Evolutionary conservation across 768 basidiomycete species (phyloP).

Genomic region (Boletus sensibilis): DNA sequence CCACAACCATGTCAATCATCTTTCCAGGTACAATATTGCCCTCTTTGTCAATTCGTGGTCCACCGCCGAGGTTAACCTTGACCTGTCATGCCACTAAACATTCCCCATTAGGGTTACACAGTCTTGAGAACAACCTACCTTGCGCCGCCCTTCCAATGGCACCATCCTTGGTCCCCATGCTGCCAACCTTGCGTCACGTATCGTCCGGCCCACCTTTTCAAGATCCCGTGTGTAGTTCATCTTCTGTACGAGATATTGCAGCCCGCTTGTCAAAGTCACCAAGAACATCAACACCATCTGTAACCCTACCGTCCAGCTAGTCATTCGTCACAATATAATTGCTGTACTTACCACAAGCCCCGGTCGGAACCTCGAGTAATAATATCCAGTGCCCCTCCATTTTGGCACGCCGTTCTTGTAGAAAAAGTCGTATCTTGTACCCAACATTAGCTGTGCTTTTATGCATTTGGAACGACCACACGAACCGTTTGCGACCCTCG

Average conservation of each 20-base stretch:
- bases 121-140: constrained; percentile 44
- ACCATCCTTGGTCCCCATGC: constrained; percentile 83
- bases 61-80: constrained; percentile 65
- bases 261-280: constrained; percentile 65
- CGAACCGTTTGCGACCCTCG: constrained; percentile 75
- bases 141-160: constrained; percentile 62
- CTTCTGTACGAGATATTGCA: constrained; percentile 80
- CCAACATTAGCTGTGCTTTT: constrained; percentile 1
- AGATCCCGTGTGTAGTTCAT: constrained; percentile 77
- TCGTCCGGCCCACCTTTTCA: constrained; percentile 60
- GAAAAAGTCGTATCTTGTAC: constrained; percentile 84
- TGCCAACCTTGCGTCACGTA: constrained; percentile 58
- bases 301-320: constrained; percentile 2
- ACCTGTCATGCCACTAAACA: constrained; percentile 45
- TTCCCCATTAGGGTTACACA: constrained; percentile 1
- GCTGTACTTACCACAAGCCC: constrained; percentile 64
- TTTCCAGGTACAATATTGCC: constrained; percentile 50
- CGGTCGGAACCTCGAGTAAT: constrained; percentile 95
- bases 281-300: constrained; percentile 81
- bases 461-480: constrained; percentile 8
- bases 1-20: constrained; percentile 79
- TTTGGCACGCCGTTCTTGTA: constrained; percentile 96
- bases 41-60: constrained; percentile 50
- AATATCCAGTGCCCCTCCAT: constrained; percentile 96
- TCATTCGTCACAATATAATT: background rate